Base-by-base conservation (phyloP, 2,329 filamentous ascomycete species). In the Cladophialophora exuberans region DNA sequence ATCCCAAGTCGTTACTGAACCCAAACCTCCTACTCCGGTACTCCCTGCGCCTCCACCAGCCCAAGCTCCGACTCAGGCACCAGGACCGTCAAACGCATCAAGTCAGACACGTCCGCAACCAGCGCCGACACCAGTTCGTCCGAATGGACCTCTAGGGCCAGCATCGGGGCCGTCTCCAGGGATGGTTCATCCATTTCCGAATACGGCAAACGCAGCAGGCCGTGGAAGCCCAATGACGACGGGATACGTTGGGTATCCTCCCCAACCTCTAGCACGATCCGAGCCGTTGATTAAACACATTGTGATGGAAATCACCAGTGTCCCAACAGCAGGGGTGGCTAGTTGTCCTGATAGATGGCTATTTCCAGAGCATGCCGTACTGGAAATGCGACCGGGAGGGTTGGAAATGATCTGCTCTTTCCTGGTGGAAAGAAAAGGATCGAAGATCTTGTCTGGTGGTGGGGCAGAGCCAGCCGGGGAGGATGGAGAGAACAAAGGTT, bases 321-420 rank as follows among this genome's bases (percentile, higher is more conserved):
- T 72, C 0, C 62, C 74, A 51, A 71, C 71, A 1, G 72, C 73
- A 0, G 68, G 68, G 3, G 72, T 75, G 56, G 69, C 71, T 26
- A 71, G 70, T 7, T 74, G 71, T 5, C 73, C 75, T 9, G 77
- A 79, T 61, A 72, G 77, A 17, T 79, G 75, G 62, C 62, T 78
- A 1, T 77, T 79, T 56, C 77, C 77, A 0, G 74, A 78, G 60
- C 65, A 77, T 62, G 72, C 75, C 3, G 78, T 79, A 3, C 61
- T 79, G 15, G 76, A 79, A 28, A 61, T 62, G 6, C 56, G 57
- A 9, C 51, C 54, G 3, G 73, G 71, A 13, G 75, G 75, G 30
- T 41, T 62, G 23, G 63, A 65, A 36, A 72, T 79, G 22, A 66
- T 78, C 36, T 75, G 73, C 26, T 79, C 77, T 1, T 79, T 79